Percentiles rank a stretch among this genome's conserved stretches.
Evolutionary conservation across 2,329 filamentous ascomycete genomes (phyloP).

Genomic region (Penicillium sp.): DNA sequence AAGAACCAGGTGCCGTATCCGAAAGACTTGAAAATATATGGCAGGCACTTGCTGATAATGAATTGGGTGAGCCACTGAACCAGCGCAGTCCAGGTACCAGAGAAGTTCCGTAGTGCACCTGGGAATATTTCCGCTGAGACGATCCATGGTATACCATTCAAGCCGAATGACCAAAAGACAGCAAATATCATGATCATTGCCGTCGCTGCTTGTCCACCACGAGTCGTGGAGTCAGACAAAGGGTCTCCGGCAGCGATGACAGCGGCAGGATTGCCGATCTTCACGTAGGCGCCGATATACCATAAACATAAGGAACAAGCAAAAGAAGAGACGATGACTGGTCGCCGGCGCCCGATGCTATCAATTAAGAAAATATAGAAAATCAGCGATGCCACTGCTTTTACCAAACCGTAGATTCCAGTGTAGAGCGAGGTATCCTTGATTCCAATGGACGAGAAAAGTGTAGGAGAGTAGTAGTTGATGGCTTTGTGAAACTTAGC

Average conservation of each 20-base stretch:
- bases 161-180: conserved; percentile 43
- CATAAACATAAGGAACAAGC: conserved; percentile 22
- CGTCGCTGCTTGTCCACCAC: conserved; percentile 22
- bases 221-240: conserved; percentile 19
- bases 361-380: conserved; percentile 26
- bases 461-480: conserved; percentile 25
- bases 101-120: conserved; percentile 41
- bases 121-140: conserved; percentile 52
- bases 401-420: conserved; percentile 27
- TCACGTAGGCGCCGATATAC: conserved; percentile 26
- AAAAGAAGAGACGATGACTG: conserved; percentile 23
- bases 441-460: conserved; percentile 25
- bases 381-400: conserved; percentile 24
- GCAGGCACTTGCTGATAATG: conserved; percentile 45
- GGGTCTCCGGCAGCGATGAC: conserved; percentile 10
- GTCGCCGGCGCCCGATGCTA: conserved; percentile 17
- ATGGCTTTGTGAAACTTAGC: conserved; percentile 11
- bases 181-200: conserved; percentile 30
- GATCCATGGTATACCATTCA: conserved; percentile 49
- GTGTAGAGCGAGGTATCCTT: conserved; percentile 22
- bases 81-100: conserved; percentile 36
- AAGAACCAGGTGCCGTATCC: conserved; percentile 45
- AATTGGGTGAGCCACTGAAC: conserved; percentile 29
- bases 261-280: conserved; percentile 21
- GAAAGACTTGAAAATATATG: conserved; percentile 45